phyloP scores from a whole-genome alignment of 768 basidiomycete genomes.

The Tylopilus felleus region DNA sequence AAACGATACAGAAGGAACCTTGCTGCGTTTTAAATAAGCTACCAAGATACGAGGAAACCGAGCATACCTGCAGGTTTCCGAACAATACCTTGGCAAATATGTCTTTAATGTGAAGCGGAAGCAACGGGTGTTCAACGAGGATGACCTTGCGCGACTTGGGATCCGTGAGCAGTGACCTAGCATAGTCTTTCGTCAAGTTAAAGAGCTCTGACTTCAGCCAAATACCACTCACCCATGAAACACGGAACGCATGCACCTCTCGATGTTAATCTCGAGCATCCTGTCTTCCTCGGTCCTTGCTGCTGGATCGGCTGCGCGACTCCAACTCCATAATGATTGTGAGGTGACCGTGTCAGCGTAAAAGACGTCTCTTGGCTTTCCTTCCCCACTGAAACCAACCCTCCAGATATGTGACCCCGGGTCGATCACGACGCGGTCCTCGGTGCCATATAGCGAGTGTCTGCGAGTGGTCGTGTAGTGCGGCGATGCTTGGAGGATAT shows the following conservation, averaged over 20 bases:
- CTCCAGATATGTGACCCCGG: constrained; percentile 95
- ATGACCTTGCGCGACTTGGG: constrained; percentile 95
- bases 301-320: constrained; percentile 47
- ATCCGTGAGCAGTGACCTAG: constrained; percentile 87
- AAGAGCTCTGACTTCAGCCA: neutral
- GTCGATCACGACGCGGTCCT: constrained; percentile 94
- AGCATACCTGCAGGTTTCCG: constrained; percentile 75
- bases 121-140: constrained; percentile 82
- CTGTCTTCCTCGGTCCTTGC: constrained; percentile 72
- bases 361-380: constrained; percentile 86
- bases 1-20: constrained; percentile 96
- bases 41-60: neutral
- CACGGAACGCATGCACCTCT: constrained; percentile 67
- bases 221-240: constrained; percentile 70
- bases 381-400: constrained; percentile 96
- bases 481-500: constrained; percentile 66
- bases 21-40: constrained; percentile 1
- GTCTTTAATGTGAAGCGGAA: constrained; percentile 87
- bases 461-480: constrained; percentile 82
- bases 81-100: constrained; percentile 83
- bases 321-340: constrained; percentile 57
- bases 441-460: constrained; percentile 94
- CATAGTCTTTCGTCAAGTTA: constrained; percentile 19
- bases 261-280: constrained; percentile 65
- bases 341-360: constrained; percentile 46